These are phyloP conservation scores for Closterium sp. DNA, from an alignment of 139 green algal genomes.

Conservation along the genomic window DNA sequence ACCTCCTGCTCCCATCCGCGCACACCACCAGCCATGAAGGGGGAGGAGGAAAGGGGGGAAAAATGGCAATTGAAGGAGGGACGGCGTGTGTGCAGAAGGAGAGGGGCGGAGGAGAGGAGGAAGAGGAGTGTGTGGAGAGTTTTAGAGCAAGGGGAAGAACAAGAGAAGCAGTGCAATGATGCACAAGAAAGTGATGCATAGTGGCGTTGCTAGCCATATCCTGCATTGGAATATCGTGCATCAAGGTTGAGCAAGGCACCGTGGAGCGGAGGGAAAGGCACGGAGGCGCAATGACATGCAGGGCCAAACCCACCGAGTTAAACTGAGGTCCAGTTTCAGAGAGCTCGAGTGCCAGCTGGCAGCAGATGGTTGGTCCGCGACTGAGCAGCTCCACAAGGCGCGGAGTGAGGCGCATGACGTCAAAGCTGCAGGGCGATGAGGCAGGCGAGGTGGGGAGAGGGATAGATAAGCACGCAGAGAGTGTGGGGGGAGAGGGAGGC, in stretches of 20 bases:
- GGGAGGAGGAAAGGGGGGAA: neutral
- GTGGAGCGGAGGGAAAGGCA: neutral
- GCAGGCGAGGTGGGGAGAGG: neutral
- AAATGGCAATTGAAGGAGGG: neutral
- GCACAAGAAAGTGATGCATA: neutral
- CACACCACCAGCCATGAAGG: neutral
- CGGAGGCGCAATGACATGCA: neutral
- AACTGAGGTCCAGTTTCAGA: conserved; percentile 44
- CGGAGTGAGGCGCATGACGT: conserved; percentile 37
- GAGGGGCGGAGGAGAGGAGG: neutral
- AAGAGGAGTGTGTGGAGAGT: neutral
- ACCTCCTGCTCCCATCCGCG: conserved; percentile 25
- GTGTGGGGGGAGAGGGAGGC: neutral
- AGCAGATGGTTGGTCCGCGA: conserved; percentile 14
- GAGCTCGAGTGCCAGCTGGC: conserved; percentile 40
- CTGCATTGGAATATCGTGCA: neutral
- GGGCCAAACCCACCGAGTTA: neutral
- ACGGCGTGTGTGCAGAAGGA: neutral
- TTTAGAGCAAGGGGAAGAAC: neutral
- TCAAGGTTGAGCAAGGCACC: neutral
- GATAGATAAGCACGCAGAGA: too few species aligned
- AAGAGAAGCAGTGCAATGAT: neutral
- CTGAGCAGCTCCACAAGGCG: conserved; percentile 40
- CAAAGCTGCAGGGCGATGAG: conserved; percentile 20
- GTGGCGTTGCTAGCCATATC: neutral